Conservation (phyloP, 441 rosid genomes). For the Arabidopsis lyrata region DNA sequence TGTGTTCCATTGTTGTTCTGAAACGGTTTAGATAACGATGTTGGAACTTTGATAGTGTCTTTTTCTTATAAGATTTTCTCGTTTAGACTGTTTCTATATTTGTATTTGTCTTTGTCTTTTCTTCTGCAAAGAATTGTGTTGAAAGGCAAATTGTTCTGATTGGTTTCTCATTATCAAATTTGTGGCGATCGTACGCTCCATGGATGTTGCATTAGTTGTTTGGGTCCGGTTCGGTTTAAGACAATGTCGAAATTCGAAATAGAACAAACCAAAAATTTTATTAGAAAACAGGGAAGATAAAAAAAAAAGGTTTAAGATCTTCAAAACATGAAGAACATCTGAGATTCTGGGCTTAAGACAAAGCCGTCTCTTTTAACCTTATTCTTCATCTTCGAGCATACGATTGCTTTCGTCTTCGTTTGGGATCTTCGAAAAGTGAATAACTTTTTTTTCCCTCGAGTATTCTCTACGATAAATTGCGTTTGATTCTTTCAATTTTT, state of each 20-base stretch:
- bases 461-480: background rate
- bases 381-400: background rate
- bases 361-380: conserved; percentile 23
- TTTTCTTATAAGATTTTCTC: background rate
- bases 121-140: background rate
- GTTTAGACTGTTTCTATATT: background rate
- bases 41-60: conserved; percentile 7
- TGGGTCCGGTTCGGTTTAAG: conserved; percentile 15
- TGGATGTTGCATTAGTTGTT: background rate
- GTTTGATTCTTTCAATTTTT: background rate
- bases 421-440: conserved; percentile 8
- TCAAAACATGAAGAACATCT: conserved; percentile 12
- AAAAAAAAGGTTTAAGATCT: conserved; percentile 4
- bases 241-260: background rate
- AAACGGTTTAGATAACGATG: background rate
- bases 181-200: background rate
- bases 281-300: background rate
- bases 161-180: background rate
- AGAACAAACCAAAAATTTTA: background rate
- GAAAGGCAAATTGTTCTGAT: background rate
- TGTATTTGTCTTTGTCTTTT: background rate
- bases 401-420: conserved; percentile 14
- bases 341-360: conserved; percentile 31
- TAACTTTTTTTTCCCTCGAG: conserved; percentile 2
- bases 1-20: background rate